Evolutionary conservation across 2,329 filamentous ascomycete genomes (phyloP).

Genomic region (Dothideomycetes sp.): DNA sequence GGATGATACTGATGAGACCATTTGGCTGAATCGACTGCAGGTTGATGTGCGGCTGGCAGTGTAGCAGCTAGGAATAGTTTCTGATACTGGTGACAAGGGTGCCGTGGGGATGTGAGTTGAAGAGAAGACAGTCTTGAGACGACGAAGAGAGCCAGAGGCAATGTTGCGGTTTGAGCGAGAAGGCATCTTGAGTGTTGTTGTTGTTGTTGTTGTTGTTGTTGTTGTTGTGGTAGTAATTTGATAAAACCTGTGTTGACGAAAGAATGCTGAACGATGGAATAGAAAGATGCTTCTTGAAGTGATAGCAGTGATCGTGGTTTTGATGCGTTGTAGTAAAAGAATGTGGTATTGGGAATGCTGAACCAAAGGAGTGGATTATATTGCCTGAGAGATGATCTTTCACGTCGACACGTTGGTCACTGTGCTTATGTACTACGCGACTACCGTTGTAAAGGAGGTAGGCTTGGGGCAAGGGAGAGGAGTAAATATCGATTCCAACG

Average conservation of each 20-base stretch:
- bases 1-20: constrained; percentile 17
- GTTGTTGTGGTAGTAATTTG: not conserved
- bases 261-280: not conserved
- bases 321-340: constrained; percentile 12
- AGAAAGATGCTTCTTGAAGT: not conserved
- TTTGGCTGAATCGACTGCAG: constrained; percentile 16
- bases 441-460: constrained; percentile 16
- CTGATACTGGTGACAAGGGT: constrained; percentile 10
- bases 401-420: constrained; percentile 7
- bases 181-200: constrained; percentile 11
- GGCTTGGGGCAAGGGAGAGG: constrained; percentile 13
- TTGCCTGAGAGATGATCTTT: constrained; percentile 12
- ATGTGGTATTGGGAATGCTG: constrained; percentile 12
- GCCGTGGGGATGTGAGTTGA: constrained; percentile 9
- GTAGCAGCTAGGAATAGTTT: constrained; percentile 5
- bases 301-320: constrained; percentile 4
- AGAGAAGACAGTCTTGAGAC: constrained; percentile 15
- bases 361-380: constrained; percentile 11
- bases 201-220: too few species aligned
- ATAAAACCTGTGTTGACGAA: constrained; percentile 1
- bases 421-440: constrained; percentile 14
- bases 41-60: constrained; percentile 12
- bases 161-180: constrained; percentile 14
- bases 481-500: constrained; percentile 18
- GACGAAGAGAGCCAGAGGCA: constrained; percentile 15